Percentiles rank a stretch among this genome's conserved stretches.
Conservation (phyloP, 2,329 filamentous ascomycete species). For the Nemania serpens region DNA sequence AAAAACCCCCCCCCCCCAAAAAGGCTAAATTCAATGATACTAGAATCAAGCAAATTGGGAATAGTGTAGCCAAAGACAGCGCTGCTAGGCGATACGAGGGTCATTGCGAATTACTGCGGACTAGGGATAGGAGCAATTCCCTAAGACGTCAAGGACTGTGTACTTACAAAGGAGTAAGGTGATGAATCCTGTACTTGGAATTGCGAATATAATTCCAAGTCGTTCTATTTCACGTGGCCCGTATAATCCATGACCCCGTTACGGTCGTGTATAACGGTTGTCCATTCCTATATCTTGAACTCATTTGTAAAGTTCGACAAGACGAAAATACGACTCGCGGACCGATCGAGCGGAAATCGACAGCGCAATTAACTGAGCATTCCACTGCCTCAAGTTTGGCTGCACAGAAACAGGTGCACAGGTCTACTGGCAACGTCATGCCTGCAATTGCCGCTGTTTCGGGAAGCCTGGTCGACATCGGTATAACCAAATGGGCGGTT, state of each 20-base stretch:
- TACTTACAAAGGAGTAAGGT: neutral
- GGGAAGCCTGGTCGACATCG: neutral
- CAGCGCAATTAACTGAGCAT: neutral
- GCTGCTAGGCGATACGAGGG: too few relatives aligned
- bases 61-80: too few relatives aligned
- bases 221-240: neutral
- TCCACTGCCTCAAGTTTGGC: neutral
- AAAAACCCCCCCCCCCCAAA: too few relatives aligned
- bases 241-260: neutral
- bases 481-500: neutral
- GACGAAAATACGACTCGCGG: neutral
- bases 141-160: too few relatives aligned
- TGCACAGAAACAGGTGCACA: neutral
- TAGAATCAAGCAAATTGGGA: too few relatives aligned
- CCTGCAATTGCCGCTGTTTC: neutral
- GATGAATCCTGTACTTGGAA: neutral
- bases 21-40: neutral
- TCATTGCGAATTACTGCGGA: too few relatives aligned
- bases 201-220: neutral
- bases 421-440: neutral
- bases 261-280: neutral
- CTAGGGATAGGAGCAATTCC: too few relatives aligned
- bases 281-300: neutral
- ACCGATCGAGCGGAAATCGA: neutral
- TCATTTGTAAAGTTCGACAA: neutral